Evolutionary conservation across 495 filamentous ascomycete species (phyloP), one percentile per base, ranked within the genome.

Genomic region (Neurospora sp.): DNA sequence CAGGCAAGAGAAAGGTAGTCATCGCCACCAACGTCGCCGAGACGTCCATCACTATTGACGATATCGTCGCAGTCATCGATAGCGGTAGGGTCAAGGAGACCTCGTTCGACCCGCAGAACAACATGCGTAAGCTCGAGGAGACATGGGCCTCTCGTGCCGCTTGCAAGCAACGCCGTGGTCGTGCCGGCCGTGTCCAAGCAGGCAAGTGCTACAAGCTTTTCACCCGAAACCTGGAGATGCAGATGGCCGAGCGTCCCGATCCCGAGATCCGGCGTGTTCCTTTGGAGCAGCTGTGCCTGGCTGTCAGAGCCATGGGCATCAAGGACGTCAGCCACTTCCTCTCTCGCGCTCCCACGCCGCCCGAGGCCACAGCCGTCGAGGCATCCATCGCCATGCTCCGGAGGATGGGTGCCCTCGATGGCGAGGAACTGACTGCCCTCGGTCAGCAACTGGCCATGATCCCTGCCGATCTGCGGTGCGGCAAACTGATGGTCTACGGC

Each of bases 11-110:
- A 31, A 99, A 99, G 82, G 90, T 99, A 46, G 91, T 99, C 31
- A 92, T 93, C 12, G 92, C 96, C 1, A 99, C 96, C 18, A 99
- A 99, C 76, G 95, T 99, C 18, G 96, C 96, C 3, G 96, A 99
- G 79, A 99, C 96, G 0, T 98, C 96, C 11, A 98, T 99, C 74
- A 99, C 96, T 0, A 99, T 99, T 70, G 93, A 96, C 73, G 96
- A 99, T 77, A 92, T 98, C 41, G 94, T 98, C 14, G 96, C 94
- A 31, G 96, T 99, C 70, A 96, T 99, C 71, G 96, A 99, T 78
- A 94, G 92, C 8, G 96, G 96, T 20, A 89, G 92, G 39, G 95
- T 99, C 27, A 98, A 98, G 80, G 96, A 99, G 82, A 98, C 94
- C 0, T 94, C 91, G 76, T 99, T 94, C 76, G 94, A 98, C 80